These are phyloP conservation scores for Fraxinus xanthoxyloides DNA, from an alignment of 305 asterid species.

Conservation along the genomic window DNA sequence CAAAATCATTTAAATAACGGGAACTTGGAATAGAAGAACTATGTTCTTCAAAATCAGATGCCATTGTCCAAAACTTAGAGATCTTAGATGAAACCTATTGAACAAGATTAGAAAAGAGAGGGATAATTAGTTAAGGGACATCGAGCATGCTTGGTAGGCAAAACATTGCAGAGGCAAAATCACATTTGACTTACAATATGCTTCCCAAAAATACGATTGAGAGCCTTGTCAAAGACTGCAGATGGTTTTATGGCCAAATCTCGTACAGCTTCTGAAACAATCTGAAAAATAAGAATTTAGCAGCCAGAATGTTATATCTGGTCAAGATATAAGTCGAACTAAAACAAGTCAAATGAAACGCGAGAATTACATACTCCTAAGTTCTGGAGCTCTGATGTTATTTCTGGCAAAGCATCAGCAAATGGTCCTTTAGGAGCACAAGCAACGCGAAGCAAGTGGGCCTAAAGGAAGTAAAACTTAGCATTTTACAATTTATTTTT, in stretches of 20 bases:
- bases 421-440: slow-evolving; percentile 82
- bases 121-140: slow-evolving; percentile 21
- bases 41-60: slow-evolving; percentile 54
- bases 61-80: slow-evolving; percentile 73
- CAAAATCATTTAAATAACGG: slow-evolving; percentile 86
- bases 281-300: slow-evolving; percentile 44
- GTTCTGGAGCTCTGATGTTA: slow-evolving; percentile 73
- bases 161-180: slow-evolving; percentile 12
- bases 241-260: slow-evolving; percentile 73
- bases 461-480: slow-evolving; percentile 48
- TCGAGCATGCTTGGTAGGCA: slow-evolving; percentile 20
- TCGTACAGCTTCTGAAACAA: slow-evolving; percentile 68
- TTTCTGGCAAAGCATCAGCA: slow-evolving; percentile 74
- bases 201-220: slow-evolving; percentile 62
- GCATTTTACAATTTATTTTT: slow-evolving; percentile 17
- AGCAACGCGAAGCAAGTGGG: slow-evolving; percentile 89
- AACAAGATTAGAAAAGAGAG: slow-evolving; percentile 24
- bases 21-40: slow-evolving; percentile 67
- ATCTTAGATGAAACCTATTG: slow-evolving; percentile 64
- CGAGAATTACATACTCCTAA: slow-evolving; percentile 61
- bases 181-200: slow-evolving; percentile 54
- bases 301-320: slow-evolving; percentile 16
- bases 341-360: slow-evolving; percentile 14
- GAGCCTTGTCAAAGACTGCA: slow-evolving; percentile 66
- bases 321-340: slow-evolving; percentile 10